These are phyloP conservation scores for Aspergillus neoniger DNA, from an alignment of 2,329 filamentous ascomycete genomes.

Conservation along the genomic window DNA sequence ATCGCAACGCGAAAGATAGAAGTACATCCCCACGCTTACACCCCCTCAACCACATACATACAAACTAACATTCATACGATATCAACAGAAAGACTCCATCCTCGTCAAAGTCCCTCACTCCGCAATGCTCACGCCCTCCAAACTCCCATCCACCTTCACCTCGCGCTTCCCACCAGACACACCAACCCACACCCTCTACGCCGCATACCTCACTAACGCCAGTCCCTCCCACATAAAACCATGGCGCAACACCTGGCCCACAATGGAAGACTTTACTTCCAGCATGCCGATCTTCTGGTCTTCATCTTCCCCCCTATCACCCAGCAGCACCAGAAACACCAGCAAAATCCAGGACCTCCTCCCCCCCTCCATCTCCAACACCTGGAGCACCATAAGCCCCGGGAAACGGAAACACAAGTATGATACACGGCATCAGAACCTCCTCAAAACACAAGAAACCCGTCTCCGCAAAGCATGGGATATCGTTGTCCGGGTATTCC, in stretches of 20 bases:
- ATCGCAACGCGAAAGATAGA: slow-evolving; percentile 67
- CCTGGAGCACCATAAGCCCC: slow-evolving; percentile 35
- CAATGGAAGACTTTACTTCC: slow-evolving; percentile 58
- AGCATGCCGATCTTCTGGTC: slow-evolving; percentile 62
- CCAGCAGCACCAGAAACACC: not conserved
- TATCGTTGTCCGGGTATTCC: slow-evolving; percentile 46
- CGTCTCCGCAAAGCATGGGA: slow-evolving; percentile 57
- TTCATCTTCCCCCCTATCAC: slow-evolving; percentile 32
- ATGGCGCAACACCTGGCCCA: slow-evolving; percentile 71
- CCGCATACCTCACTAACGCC: slow-evolving; percentile 63
- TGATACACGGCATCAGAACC: slow-evolving; percentile 36
- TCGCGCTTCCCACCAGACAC: slow-evolving; percentile 55
- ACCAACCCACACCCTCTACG: slow-evolving; percentile 70
- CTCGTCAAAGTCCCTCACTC: slow-evolving; percentile 66
- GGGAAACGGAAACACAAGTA: slow-evolving; percentile 30
- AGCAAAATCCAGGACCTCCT: slow-evolving; percentile 22
- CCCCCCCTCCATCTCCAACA: slow-evolving; percentile 41
- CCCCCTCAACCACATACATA: not conserved
- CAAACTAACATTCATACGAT: not conserved
- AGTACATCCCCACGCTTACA: slow-evolving; percentile 45
- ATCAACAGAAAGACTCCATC: slow-evolving; percentile 56
- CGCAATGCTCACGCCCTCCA: slow-evolving; percentile 66
- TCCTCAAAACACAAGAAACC: slow-evolving; percentile 53
- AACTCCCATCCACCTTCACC: slow-evolving; percentile 57
- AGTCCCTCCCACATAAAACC: slow-evolving; percentile 47